Evolutionary conservation across 257 asterid genomes (phyloP).

Genomic region (Solanum sejunctum): DNA sequence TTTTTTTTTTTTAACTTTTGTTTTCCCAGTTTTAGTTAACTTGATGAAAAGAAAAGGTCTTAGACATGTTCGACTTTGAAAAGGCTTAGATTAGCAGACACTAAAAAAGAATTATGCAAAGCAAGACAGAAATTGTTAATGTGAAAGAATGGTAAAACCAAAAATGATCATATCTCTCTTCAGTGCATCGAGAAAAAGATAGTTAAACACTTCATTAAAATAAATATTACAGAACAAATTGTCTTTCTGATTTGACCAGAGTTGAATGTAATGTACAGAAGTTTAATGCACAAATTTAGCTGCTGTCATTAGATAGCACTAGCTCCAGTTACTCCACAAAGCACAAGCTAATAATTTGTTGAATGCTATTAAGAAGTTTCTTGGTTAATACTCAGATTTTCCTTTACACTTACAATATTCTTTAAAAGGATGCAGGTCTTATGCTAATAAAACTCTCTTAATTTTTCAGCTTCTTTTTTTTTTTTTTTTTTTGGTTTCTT

Average conservation of each 20-base stretch:
- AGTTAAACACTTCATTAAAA: background rate
- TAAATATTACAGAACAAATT: background rate
- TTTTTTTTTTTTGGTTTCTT: background rate
- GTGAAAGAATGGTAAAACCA: background rate
- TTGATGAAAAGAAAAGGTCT: background rate
- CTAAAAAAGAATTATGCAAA: background rate
- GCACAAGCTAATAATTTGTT: background rate
- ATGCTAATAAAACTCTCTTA: background rate
- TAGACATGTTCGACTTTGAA: background rate
- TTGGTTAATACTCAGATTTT: background rate
- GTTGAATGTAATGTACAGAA: background rate
- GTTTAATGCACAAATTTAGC: background rate
- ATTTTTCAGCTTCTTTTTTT: background rate
- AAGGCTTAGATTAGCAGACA: background rate
- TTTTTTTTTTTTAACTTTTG: background rate
- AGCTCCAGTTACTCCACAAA: background rate
- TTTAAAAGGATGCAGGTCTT: background rate
- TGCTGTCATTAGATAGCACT: background rate
- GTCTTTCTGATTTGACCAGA: background rate
- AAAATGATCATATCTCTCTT: background rate
- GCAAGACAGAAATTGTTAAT: background rate
- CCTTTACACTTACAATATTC: background rate
- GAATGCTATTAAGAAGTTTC: background rate
- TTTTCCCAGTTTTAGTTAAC: background rate
- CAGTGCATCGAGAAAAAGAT: background rate